These are phyloP conservation scores for Mucor irregularis DNA, from an alignment of 371 early-diverging fungal genomes.

Conservation along the genomic window DNA sequence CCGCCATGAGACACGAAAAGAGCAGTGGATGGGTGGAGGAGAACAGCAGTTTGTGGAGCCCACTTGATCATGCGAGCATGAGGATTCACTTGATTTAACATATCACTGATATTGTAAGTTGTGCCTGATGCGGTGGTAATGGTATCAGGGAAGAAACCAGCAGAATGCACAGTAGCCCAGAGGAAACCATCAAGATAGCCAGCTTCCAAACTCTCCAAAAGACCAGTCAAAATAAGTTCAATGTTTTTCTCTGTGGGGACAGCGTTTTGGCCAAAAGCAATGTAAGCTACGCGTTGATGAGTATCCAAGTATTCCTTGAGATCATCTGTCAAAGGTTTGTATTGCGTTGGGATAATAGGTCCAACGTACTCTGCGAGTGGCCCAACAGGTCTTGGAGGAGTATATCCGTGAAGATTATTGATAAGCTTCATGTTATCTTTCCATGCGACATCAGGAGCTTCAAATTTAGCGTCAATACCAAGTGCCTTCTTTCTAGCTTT, in stretches of 20 bases:
- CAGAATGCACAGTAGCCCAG: constrained; percentile 25
- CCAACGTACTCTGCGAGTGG: constrained; percentile 40
- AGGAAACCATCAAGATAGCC: constrained; percentile 32
- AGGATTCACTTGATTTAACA: background rate
- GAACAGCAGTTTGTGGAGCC: constrained; percentile 45
- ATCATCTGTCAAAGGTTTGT: constrained; percentile 16
- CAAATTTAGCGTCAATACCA: background rate
- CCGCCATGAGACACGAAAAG: constrained; percentile 46
- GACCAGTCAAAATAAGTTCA: constrained; percentile 14
- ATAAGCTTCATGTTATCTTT: constrained; percentile 23
- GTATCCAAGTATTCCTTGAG: constrained; percentile 18
- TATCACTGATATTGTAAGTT: background rate
- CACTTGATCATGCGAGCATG: constrained; percentile 16
- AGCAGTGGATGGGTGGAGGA: constrained; percentile 29
- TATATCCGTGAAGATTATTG: constrained; percentile 25
- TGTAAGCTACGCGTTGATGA: constrained; percentile 29
- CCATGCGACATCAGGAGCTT: background rate
- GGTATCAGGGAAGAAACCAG: constrained; percentile 11
- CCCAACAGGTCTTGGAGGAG: constrained; percentile 26
- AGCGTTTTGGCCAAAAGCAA: constrained; percentile 43
- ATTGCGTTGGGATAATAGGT: constrained; percentile 22
- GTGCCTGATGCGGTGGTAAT: constrained; percentile 2
- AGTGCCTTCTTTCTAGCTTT: background rate
- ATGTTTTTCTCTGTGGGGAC: constrained; percentile 12
- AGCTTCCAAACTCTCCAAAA: constrained; percentile 21